Percentiles rank a stretch among this genome's conserved stretches.
These are phyloP conservation scores for Chlamydomonas applanata DNA, from an alignment of 139 green algal genomes.

Conservation along the genomic window DNA sequence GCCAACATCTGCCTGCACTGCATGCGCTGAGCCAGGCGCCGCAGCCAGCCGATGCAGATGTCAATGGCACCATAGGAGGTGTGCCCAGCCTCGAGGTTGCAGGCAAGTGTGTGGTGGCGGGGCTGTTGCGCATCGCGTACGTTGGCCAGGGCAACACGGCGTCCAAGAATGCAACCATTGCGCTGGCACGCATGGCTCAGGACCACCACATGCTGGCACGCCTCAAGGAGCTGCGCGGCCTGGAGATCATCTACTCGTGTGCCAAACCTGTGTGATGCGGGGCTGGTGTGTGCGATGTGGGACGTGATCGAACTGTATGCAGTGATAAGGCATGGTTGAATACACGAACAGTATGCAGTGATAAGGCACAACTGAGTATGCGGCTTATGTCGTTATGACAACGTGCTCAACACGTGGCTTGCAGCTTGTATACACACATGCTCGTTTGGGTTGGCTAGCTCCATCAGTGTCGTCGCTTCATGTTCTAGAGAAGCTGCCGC, in stretches of 20 bases:
- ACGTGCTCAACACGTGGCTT: too few species aligned
- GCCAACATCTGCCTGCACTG: constrained; percentile 15
- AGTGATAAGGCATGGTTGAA: too few species aligned
- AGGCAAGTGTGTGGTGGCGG: constrained; percentile 23
- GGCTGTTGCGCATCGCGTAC: constrained; percentile 48
- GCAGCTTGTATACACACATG: too few species aligned
- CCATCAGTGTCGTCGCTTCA: too few species aligned
- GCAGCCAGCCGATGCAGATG: not conserved
- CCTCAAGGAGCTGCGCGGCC: constrained; percentile 59
- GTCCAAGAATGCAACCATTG: constrained; percentile 65
- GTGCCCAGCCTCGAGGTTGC: constrained; percentile 1
- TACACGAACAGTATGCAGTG: too few species aligned
- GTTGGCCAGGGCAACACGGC: constrained; percentile 33
- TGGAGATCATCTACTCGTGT: constrained; percentile 59
- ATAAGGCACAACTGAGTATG: too few species aligned
- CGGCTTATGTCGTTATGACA: too few species aligned
- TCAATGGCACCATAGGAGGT: not conserved
- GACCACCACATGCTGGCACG: constrained; percentile 39
- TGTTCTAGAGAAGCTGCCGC: too few species aligned
- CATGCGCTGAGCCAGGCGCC: not conserved
- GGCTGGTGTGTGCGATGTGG: too few species aligned
- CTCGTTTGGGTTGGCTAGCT: too few species aligned
- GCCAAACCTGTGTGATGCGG: too few species aligned
- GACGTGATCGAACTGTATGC: too few species aligned
- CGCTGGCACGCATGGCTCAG: constrained; percentile 52